Evolutionary conservation across 1,284 basidiomycete species (phyloP), one percentile per base, ranked within the genome.

Genomic region (Tylopilus sp.): DNA sequence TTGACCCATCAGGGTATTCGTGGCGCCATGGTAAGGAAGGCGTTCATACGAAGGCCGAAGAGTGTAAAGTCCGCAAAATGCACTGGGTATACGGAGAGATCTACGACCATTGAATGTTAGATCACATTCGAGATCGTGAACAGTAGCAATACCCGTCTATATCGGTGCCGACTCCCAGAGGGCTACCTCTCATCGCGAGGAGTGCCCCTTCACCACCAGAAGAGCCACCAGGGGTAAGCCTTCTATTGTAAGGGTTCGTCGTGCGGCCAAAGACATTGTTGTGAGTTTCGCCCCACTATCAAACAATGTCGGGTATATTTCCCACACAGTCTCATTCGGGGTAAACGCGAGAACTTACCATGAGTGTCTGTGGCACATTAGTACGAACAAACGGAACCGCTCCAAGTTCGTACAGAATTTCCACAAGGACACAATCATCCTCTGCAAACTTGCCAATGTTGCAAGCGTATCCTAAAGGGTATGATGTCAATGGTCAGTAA

Each of bases 211-310:
- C 87, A 35, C 85, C 85, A 3, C 86, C 86, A 1, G 80, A 82
- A 3, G 82, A 84, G 5, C 85, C 86, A 14, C 85, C 85, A 1
- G 74, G 68, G 2, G 81, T 82, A 24, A 82, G 70, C 32, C 63
- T 67, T 13, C 80, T 74, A 61, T 88, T 86, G 63, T 70, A 74
- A 0, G 85, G 84, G 61, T 90, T 90, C 31, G 76, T 60, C 0
- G 89, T 92, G 37, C 86, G 76, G 5, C 88, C 89, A 61, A 87
- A 91, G 31, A 88, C 73, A 53, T 79, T 72, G 58, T 86, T 87
- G 59, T 74, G 77, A 0, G 84, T 83, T 67, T 88, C 85, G 9
- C 74, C 74, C 81, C 81, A 86, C 84, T 85, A 49, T 29, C 4
- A 20, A 44, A 26, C 4, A 32, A 31, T 7, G 28, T 53, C 14